phyloP scores from a whole-genome alignment of 1,139 yeast genomes.

The Sugiyamaella xylanicola region DNA sequence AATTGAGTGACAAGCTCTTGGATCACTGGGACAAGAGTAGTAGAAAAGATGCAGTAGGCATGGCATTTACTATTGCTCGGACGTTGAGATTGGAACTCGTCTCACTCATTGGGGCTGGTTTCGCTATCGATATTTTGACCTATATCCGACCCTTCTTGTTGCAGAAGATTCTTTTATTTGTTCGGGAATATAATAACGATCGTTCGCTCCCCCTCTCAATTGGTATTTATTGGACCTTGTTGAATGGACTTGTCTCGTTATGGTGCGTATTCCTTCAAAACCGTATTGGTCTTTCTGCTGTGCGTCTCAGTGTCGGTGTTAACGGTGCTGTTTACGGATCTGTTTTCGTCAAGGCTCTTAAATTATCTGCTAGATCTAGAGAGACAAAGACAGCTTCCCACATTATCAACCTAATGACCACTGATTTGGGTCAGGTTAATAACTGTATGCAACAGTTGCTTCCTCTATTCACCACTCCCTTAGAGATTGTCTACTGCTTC shows the following conservation, averaged over 20 bases:
- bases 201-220: constrained; percentile 55
- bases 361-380: constrained; percentile 76
- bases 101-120: constrained; percentile 15
- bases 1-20: constrained; percentile 63
- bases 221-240: constrained; percentile 76
- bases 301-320: constrained; percentile 34
- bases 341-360: constrained; percentile 75
- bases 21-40: constrained; percentile 30
- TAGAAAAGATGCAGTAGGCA: constrained; percentile 39
- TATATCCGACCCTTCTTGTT: constrained; percentile 77
- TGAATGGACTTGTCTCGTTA: constrained; percentile 77
- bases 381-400: constrained; percentile 83
- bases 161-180: constrained; percentile 71
- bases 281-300: constrained; percentile 41
- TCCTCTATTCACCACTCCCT: constrained; percentile 60
- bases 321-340: constrained; percentile 67
- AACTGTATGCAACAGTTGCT: constrained; percentile 51
- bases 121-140: constrained; percentile 13
- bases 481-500: constrained; percentile 56
- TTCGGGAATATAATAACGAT: constrained; percentile 60
- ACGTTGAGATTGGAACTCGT: constrained; percentile 57
- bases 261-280: constrained; percentile 64
- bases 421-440: constrained; percentile 72
- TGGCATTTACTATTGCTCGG: constrained; percentile 57
- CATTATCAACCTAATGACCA: constrained; percentile 69